Evolutionary conservation across 148 eudicot genomes (phyloP).

Genomic region (Hydrangea macrophylla): DNA sequence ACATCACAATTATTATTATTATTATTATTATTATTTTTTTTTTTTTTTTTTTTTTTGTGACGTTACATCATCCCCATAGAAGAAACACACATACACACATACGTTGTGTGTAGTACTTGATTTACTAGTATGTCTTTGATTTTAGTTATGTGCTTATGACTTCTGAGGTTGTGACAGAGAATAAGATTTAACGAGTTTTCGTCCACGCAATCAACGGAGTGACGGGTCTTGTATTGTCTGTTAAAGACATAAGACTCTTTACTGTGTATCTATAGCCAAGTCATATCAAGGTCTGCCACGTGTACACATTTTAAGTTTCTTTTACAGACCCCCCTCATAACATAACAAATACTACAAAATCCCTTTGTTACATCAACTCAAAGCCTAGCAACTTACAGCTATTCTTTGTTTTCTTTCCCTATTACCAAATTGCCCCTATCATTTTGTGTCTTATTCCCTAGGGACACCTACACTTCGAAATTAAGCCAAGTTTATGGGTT

Average conservation of each 20-base stretch:
- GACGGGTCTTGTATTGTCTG: slow-evolving; percentile 1
- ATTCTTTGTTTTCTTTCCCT: slow-evolving; percentile 2
- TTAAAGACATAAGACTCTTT: too few relatives aligned
- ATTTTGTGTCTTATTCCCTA: not conserved
- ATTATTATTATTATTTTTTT: too few relatives aligned
- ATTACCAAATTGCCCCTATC: slow-evolving; percentile 8
- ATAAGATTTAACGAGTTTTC: slow-evolving; percentile 9
- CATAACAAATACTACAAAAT: too few relatives aligned
- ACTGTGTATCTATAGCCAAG: not conserved
- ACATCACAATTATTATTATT: too few relatives aligned
- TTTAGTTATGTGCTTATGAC: not conserved
- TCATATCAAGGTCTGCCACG: slow-evolving; percentile 10
- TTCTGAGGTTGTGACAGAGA: not conserved
- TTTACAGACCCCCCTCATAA: too few relatives aligned
- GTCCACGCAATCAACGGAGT: slow-evolving; percentile 16
- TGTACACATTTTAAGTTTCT: not conserved
- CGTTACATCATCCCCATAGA: not conserved
- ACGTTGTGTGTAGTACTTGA: not conserved
- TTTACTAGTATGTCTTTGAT: not conserved
- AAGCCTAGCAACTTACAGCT: not conserved
- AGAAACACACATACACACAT: not conserved
- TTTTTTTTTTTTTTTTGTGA: not conserved
- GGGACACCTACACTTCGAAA: not conserved
- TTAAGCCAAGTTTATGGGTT: too few relatives aligned
- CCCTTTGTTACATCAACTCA: slow-evolving; percentile 9